These are phyloP conservation scores for Diplodia corticola DNA, from an alignment of 2,329 filamentous ascomycete species.

Conservation along the genomic window DNA sequence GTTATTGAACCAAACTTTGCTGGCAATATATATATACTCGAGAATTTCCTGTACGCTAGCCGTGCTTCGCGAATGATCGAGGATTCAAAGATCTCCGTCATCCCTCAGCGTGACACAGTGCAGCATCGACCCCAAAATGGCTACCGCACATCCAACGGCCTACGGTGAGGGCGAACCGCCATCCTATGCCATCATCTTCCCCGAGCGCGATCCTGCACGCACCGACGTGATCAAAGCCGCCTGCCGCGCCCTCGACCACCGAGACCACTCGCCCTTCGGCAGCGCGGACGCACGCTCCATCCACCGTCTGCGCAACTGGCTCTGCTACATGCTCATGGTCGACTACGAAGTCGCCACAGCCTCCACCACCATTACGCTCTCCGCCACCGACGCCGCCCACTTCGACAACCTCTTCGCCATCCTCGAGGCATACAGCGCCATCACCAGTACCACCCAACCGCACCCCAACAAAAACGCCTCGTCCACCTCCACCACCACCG, in stretches of 20 bases:
- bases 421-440: neutral
- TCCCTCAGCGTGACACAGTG: neutral
- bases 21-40: neutral
- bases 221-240: conserved; percentile 1
- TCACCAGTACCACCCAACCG: neutral
- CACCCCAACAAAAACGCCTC: neutral
- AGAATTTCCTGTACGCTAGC: neutral
- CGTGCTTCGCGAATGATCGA: neutral
- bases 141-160: neutral
- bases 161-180: neutral
- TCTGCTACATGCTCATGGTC: neutral
- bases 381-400: neutral
- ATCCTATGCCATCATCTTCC: neutral
- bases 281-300: neutral
- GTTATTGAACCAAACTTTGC: neutral
- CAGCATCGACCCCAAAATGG: neutral
- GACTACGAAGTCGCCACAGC: conserved; percentile 2
- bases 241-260: conserved; percentile 1
- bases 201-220: neutral
- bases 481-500: neutral
- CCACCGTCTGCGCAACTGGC: neutral
- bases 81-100: neutral
- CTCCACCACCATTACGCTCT: neutral
- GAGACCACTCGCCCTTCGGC: neutral
- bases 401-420: neutral